phyloP scores from a whole-genome alignment of 768 basidiomycete species.

The Pleurotus tuoliensis region DNA sequence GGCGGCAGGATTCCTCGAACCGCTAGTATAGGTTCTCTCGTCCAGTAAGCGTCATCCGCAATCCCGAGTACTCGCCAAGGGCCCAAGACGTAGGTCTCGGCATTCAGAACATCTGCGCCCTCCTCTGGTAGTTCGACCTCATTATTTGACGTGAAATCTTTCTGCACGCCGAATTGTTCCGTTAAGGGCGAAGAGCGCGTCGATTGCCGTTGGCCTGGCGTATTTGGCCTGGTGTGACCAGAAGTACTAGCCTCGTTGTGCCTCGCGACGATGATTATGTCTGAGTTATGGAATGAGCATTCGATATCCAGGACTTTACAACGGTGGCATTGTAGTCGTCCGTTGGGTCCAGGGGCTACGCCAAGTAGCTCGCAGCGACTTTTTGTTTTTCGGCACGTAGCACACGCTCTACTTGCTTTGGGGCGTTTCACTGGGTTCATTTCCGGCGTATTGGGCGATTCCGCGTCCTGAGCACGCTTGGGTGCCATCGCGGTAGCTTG shows the following conservation, averaged over 20 bases:
- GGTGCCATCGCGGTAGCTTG: neutral
- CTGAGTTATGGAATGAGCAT: constrained; percentile 41
- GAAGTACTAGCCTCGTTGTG: neutral
- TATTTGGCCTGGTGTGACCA: neutral
- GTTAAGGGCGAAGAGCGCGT: neutral
- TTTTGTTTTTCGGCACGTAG: constrained; percentile 44
- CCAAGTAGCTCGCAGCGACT: constrained; percentile 50
- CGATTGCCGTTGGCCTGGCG: neutral
- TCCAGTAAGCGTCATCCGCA: constrained; percentile 39
- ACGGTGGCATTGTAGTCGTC: constrained; percentile 37
- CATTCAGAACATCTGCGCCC: too few species aligned
- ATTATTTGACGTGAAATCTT: neutral
- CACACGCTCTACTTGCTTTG: constrained; percentile 41
- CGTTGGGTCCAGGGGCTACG: constrained; percentile 17
- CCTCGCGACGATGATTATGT: constrained; percentile 20
- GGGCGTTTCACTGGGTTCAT: constrained; percentile 25
- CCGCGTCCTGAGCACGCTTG: neutral
- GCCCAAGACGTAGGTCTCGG: neutral
- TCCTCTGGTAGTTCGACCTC: neutral
- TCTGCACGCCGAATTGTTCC: neutral
- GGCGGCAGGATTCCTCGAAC: constrained; percentile 33
- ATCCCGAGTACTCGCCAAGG: constrained; percentile 36
- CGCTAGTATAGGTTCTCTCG: constrained; percentile 40
- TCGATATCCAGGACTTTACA: constrained; percentile 43
- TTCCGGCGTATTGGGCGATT: neutral